Evolutionary conservation across 208 protist species (phyloP), one percentile per base, ranked within the genome.

Genomic region (Leishmania tropica): DNA sequence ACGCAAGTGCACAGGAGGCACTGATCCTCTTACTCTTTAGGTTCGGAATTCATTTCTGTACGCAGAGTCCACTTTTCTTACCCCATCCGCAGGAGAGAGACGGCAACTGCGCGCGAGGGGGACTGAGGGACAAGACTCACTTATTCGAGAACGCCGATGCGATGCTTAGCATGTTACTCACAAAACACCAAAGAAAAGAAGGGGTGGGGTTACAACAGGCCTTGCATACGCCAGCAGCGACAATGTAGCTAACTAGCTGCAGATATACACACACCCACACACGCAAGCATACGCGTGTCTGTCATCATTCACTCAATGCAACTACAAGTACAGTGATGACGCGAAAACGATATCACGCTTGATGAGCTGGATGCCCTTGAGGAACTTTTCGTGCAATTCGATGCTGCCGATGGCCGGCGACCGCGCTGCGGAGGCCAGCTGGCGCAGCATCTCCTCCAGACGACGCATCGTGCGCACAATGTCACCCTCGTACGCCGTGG

Each of bases 321-420:
- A 40, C 89, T 97, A 99, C 81, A 99, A 79, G 85, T 99, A 99
- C 31, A 99, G 87, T 10, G 97, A 99, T n/a, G 98, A 99, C 51
- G 99, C 99, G 82, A 99, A 99, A 31, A 99, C 98, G 85, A 99
- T 99, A 87, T 99, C 99, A 48, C 99, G 93, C 87, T 99, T 99
- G 77, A 99, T 99, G 37, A 96, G 90, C 60, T 93, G 89, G 67
- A 99, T 99, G 48, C 96, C 98, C 80, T 99, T 93, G 7, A 99
- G 89, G 84, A 99, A 99, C 91, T 99, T 99, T 70, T 97, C 87
- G 81, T 99, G 99, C 28, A 99, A 90, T 71, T 99, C 99, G 54
- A 96, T 93, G 85, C 99, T 99, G 60, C 99, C 99, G 85, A 99
- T 99, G 28, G 96, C 95, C 3, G 94, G 94, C 35, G 94, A 98